A percentile compares a stretch with the other conserved stretches of the same genome.
Evolutionary conservation across 2,329 filamentous ascomycete species (phyloP).

Genomic region (Graphilbum sp.): DNA sequence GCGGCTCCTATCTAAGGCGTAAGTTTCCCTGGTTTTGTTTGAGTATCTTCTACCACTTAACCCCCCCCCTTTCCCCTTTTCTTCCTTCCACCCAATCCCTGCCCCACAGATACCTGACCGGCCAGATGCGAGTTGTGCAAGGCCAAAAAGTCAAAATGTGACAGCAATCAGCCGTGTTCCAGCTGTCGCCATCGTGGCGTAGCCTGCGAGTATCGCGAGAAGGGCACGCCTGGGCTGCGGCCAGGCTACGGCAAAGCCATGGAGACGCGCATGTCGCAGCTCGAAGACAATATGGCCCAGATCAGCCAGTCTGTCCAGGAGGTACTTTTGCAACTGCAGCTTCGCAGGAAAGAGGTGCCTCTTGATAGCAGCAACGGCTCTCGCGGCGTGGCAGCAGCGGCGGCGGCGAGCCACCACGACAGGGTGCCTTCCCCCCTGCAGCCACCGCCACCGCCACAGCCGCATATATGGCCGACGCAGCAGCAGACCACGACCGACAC

Average conservation of each 20-base stretch:
- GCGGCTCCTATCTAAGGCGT: slow-evolving; percentile 1
- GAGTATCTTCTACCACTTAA: too few species aligned
- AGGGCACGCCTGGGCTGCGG: slow-evolving; percentile 6
- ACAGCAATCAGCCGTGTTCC: slow-evolving; percentile 6
- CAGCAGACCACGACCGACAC: too few species aligned
- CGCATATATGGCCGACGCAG: too few species aligned
- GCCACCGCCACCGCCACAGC: too few species aligned
- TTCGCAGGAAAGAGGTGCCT: too few species aligned
- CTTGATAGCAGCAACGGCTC: background rate
- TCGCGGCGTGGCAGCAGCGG: background rate
- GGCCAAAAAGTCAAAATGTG: slow-evolving; percentile 7
- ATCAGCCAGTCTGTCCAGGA: slow-evolving; percentile 4
- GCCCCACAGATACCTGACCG: background rate
- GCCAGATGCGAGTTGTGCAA: slow-evolving; percentile 7
- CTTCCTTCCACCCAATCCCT: background rate
- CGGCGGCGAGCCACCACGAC: background rate
- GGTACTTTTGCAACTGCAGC: too few species aligned
- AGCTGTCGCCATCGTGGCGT: slow-evolving; percentile 1
- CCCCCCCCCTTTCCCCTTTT: too few species aligned
- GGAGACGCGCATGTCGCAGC: slow-evolving; percentile 3
- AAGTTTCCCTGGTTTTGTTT: too few species aligned
- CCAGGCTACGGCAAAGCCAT: slow-evolving; percentile 7
- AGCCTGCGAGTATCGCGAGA: slow-evolving; percentile 5
- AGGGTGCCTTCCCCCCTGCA: too few species aligned
- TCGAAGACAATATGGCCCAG: slow-evolving; percentile 5